These are phyloP conservation scores for Alternaria sp. DNA, from an alignment of 2,329 filamentous ascomycete species.

Conservation along the genomic window DNA sequence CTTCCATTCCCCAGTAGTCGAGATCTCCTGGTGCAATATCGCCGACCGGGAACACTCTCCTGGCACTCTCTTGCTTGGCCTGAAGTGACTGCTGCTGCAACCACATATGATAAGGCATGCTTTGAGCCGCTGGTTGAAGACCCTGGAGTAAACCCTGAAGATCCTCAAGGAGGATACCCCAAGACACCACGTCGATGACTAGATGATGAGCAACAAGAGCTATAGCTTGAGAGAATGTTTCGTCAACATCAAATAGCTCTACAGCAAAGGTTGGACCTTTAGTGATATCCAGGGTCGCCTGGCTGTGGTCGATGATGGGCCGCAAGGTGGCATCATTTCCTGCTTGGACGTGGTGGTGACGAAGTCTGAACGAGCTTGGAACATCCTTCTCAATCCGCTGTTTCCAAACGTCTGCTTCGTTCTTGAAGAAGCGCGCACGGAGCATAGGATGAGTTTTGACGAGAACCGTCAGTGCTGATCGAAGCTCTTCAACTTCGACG, in stretches of 20 bases:
- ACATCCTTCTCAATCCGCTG: slow-evolving; percentile 43
- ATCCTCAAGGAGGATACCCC: slow-evolving; percentile 52
- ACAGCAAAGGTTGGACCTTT: slow-evolving; percentile 53
- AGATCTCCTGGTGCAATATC: slow-evolving; percentile 39
- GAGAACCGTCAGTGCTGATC: slow-evolving; percentile 42
- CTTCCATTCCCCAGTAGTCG: slow-evolving; percentile 52
- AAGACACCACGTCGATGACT: slow-evolving; percentile 51
- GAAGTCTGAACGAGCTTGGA: slow-evolving; percentile 37
- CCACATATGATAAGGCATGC: slow-evolving; percentile 51
- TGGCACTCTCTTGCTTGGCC: slow-evolving; percentile 34
- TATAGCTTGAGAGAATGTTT: slow-evolving; percentile 44
- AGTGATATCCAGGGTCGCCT: slow-evolving; percentile 45
- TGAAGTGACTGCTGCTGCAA: slow-evolving; percentile 43
- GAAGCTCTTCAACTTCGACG: slow-evolving; percentile 37
- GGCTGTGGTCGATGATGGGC: slow-evolving; percentile 39
- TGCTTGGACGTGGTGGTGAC: slow-evolving; percentile 26
- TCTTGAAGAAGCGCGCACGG: slow-evolving; percentile 47
- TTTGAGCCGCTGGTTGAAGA: slow-evolving; percentile 35
- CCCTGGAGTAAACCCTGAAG: slow-evolving; percentile 46
- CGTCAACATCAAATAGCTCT: slow-evolving; percentile 53
- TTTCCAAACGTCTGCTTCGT: slow-evolving; percentile 41
- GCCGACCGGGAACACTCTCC: slow-evolving; percentile 37
- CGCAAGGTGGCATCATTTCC: slow-evolving; percentile 26
- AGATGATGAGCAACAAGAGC: slow-evolving; percentile 51
- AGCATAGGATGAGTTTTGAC: slow-evolving; percentile 53